Percentiles rank a stretch among this genome's conserved stretches.
These are phyloP conservation scores for Erythrophleum ivorense DNA, from an alignment of 331 rosid species.

Conservation along the genomic window DNA sequence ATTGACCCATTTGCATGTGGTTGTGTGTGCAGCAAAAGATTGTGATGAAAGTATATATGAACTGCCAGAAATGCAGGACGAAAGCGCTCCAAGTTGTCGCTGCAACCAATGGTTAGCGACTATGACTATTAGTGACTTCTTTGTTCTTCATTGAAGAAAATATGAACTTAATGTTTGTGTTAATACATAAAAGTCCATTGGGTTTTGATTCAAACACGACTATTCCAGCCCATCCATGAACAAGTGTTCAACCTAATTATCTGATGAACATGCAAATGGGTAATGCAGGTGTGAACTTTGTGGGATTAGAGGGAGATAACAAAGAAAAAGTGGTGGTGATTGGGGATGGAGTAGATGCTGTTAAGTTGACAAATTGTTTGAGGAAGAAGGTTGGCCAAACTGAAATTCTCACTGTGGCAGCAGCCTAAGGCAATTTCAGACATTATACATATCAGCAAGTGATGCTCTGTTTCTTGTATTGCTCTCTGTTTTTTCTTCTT, in stretches of 20 bases:
- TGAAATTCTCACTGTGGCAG: neutral
- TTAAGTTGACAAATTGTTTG: neutral
- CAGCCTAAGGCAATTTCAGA: neutral
- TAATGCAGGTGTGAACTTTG: constrained; percentile 14
- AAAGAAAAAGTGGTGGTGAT: neutral
- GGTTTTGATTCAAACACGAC: too few species aligned
- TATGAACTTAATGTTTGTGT: too few species aligned
- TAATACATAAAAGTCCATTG: too few species aligned
- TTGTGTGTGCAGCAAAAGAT: constrained; percentile 44
- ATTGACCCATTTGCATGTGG: neutral
- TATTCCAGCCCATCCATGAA: too few species aligned
- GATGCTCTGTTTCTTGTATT: neutral
- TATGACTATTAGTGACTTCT: too few species aligned
- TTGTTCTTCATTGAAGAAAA: too few species aligned
- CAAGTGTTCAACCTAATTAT: too few species aligned
- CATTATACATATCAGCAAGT: neutral
- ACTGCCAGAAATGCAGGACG: constrained; percentile 47
- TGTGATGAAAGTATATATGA: constrained; percentile 52
- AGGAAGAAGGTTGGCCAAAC: constrained; percentile 9
- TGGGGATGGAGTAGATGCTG: neutral
- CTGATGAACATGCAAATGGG: neutral
- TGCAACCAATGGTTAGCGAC: constrained; percentile 40
- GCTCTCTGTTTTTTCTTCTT: too few species aligned
- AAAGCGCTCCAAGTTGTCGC: constrained; percentile 50
- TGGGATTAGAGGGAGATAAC: neutral